Evolutionary conservation across 306 rosid genomes (phyloP).

Genomic region (Phaseolus lunatus): DNA sequence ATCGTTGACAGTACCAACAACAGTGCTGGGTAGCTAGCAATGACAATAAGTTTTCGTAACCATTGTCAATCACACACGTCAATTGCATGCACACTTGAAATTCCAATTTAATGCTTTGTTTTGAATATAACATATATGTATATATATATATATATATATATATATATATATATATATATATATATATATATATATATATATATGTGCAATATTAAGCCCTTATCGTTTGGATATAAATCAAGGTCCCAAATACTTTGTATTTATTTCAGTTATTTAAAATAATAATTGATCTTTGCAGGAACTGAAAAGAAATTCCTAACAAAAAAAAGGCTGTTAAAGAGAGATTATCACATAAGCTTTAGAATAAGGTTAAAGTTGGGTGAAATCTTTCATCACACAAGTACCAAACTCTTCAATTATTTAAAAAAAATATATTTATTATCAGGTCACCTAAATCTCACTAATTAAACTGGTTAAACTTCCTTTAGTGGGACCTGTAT

Average conservation of each 20-base stretch:
- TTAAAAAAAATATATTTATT: background rate
- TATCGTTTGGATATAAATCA: background rate
- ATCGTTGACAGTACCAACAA: background rate
- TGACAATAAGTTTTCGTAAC: background rate
- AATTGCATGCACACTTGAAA: constrained; percentile 1
- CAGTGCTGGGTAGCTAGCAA: background rate
- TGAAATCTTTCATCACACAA: background rate
- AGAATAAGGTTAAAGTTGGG: background rate
- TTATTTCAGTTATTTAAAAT: background rate
- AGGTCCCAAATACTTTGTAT: background rate
- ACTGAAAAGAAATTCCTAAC: background rate
- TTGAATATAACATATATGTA: background rate
- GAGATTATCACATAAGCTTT: too few species aligned
- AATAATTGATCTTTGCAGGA: background rate
- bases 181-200: background rate
- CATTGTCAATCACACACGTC: background rate
- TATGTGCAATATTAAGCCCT: background rate
- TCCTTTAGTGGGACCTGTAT: background rate
- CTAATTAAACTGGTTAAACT: background rate
- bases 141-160: background rate
- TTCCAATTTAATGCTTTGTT: constrained; percentile 4
- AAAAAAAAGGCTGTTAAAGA: too few species aligned
- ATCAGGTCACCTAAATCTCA: background rate
- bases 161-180: background rate
- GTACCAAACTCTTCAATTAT: background rate